Evolutionary conservation across 768 basidiomycete genomes (phyloP).

Genomic region (Paxillus involutus): DNA sequence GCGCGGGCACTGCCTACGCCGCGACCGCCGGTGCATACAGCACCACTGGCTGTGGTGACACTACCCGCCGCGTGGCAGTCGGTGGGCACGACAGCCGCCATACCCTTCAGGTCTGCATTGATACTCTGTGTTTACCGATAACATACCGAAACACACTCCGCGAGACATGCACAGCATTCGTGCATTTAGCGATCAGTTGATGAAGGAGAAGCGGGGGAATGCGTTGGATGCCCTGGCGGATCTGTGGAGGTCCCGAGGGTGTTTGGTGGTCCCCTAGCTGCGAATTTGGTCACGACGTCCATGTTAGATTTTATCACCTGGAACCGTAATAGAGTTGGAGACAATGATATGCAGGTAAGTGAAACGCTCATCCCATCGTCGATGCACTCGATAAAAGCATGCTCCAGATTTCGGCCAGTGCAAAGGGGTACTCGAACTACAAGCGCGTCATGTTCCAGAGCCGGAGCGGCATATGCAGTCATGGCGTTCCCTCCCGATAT

Average conservation of each 20-base stretch:
- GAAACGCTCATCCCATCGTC: too few relatives aligned
- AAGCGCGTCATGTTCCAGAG: too few relatives aligned
- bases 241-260: conserved; percentile 27
- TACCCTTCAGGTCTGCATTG: conserved; percentile 25
- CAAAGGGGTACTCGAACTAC: too few relatives aligned
- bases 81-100: too few relatives aligned
- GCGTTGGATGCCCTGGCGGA: conserved; percentile 34
- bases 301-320: conserved; percentile 37
- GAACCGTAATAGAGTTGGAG: conserved; percentile 33
- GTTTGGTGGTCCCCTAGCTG: conserved; percentile 25
- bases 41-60: too few relatives aligned
- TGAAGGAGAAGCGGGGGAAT: conserved; percentile 27
- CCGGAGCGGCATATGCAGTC: too few relatives aligned
- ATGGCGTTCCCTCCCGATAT: too few relatives aligned
- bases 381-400: neutral
- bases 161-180: conserved; percentile 22
- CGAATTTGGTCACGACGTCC: conserved; percentile 36
- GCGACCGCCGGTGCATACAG: conserved; percentile 28
- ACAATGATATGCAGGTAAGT: conserved; percentile 26
- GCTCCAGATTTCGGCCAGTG: conserved; percentile 29
- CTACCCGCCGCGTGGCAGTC: too few relatives aligned
- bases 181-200: conserved; percentile 34
- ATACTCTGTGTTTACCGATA: conserved; percentile 38
- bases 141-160: conserved; percentile 28
- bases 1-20: conserved; percentile 29